Evolutionary conservation across 805 yeast genomes (phyloP), one percentile per base, ranked within the genome.

Genomic region (Pichia heedii): DNA sequence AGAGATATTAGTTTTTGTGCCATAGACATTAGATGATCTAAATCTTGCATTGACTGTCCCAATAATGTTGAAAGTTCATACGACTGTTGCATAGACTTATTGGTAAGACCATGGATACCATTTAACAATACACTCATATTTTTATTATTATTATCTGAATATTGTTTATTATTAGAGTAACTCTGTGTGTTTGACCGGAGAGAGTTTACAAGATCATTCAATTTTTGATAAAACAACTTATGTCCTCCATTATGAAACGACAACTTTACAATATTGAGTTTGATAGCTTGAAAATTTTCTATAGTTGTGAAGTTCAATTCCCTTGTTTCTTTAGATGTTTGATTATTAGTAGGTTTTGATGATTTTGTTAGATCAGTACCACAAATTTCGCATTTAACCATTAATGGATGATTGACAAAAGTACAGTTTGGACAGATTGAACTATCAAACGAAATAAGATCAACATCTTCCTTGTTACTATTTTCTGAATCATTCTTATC

Each of bases 351-450:
- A 13, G 24, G 22, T 2, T 13, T 9, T 9, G 32, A 13, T 10
- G 9, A 10, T 13, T 15, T 29, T 13, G 32, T 13, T 12, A 57
- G 37, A 22, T 55, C 20, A 3, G 70, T 56, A 4, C 96, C 96
- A 64, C 97, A 90, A 56, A 93, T 73, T 60, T 90, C 98, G 61
- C 98, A 90, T 49, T 69, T 70, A 32, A 69, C 62, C 69, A 90
- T 67, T 3, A 84, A 76, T 0, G 88, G 84, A 59, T 89, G 96
- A 58, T 90, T 93, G 12, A 77, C 64, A 54, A 88, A 90, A 0
- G 97, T 65, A 42, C 69, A 65, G 39, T 60, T 63, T 0, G 73
- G 70, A 47, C 81, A 76, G 47, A 65, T 69, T 30, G 67, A 68
- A 2, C 63, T 66, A 29, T 65, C 61, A 42, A 43, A 49, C 0